phyloP scores from a whole-genome alignment of 805 yeast genomes.

The Tetrapisispora taiwanensis region DNA sequence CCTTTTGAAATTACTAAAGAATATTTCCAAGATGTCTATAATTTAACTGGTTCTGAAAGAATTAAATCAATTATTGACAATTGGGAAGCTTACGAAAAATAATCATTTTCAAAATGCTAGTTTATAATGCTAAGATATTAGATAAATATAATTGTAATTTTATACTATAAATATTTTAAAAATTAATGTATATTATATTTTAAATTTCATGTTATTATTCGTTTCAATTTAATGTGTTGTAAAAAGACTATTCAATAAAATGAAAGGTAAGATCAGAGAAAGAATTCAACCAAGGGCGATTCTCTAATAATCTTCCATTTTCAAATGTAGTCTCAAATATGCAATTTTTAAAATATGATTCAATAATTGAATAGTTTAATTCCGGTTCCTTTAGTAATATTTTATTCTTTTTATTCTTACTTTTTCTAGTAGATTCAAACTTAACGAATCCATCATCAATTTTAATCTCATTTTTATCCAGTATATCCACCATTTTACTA shows the following conservation, averaged over 20 bases:
- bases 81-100: slow-evolving; percentile 74
- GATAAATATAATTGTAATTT: too few species aligned
- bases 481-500: slow-evolving; percentile 29
- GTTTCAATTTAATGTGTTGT: too few species aligned
- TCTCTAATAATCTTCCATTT: slow-evolving; percentile 13
- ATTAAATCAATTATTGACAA: slow-evolving; percentile 83
- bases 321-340: slow-evolving; percentile 17
- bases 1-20: slow-evolving; percentile 95
- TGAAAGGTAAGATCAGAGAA: slow-evolving; percentile 46
- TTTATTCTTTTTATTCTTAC: slow-evolving; percentile 11
- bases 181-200: too few species aligned
- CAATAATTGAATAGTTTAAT: slow-evolving; percentile 16
- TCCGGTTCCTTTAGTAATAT: slow-evolving; percentile 8
- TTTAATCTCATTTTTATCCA: slow-evolving; percentile 10
- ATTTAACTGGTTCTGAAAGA: slow-evolving; percentile 82
- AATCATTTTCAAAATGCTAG: background rate
- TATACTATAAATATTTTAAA: too few species aligned
- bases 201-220: too few species aligned
- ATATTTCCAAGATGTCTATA: slow-evolving; percentile 92
- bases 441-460: slow-evolving; percentile 15
- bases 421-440: slow-evolving; percentile 15
- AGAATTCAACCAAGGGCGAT: slow-evolving; percentile 38
- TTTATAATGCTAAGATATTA: too few species aligned
- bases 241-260: slow-evolving; percentile 11
- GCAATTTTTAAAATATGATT: slow-evolving; percentile 15